phyloP scores from a whole-genome alignment of 1,284 basidiomycete species.

The Vanrija humicola region DNA sequence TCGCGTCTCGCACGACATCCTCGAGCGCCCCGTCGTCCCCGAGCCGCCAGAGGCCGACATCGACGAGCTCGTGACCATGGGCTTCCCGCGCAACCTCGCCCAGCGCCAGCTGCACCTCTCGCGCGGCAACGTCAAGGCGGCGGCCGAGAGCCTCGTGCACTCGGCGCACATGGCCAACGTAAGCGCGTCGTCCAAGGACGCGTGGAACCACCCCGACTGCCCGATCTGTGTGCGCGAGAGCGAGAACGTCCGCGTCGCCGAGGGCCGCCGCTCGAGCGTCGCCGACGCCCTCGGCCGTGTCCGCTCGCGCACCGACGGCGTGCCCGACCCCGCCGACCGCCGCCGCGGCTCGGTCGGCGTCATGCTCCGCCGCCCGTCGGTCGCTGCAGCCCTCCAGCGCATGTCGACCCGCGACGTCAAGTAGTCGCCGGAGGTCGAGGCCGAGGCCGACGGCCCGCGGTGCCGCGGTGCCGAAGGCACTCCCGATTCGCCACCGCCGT shows the following conservation, averaged over 20 bases:
- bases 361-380: constrained; percentile 14
- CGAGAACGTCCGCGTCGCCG: constrained; percentile 10
- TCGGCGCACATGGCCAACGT: constrained; percentile 16
- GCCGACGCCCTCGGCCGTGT: constrained; percentile 9
- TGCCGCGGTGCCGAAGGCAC: too few species aligned
- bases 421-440: neutral
- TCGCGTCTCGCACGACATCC: neutral
- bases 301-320: constrained; percentile 2
- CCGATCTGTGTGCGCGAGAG: constrained; percentile 16
- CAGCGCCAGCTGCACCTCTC: constrained; percentile 7
- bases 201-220: constrained; percentile 34
- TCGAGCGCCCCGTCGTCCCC: neutral
- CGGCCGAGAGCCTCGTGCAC: constrained; percentile 17
- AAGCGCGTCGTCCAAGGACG: constrained; percentile 38
- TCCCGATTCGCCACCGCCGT: too few species aligned
- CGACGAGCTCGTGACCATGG: constrained; percentile 14
- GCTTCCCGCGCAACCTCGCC: constrained; percentile 11
- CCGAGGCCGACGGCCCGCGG: too few species aligned
- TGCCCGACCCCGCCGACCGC: neutral
- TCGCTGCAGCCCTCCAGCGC: constrained; percentile 7
- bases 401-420: constrained; percentile 12
- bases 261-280: constrained; percentile 8
- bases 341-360: constrained; percentile 13
- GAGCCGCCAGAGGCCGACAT: neutral
- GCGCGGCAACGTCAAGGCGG: constrained; percentile 4